Evolutionary conservation across 2,329 filamentous ascomycete species (phyloP), one percentile per base, ranked within the genome.

Genomic region (Paecilomyces niveus): DNA sequence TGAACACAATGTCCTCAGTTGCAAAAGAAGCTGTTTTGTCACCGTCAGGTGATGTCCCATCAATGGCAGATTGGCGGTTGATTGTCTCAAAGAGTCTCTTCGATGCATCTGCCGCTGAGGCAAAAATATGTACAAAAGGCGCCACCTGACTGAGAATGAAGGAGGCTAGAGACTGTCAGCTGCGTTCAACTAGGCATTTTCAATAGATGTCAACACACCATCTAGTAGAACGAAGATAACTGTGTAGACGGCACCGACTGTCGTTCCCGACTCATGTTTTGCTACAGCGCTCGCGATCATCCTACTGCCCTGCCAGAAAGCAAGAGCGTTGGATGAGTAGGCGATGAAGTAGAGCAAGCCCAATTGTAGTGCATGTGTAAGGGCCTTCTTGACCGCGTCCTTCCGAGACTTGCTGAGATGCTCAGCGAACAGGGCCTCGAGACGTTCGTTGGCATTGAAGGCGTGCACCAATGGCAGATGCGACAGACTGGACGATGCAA

Each of bases 291-390:
- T 59, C 58, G 70, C 55, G 56, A 85, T 80, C 59, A 80, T 80
- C 49, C 74, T 77, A 59, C 83, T 85, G 35, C 85, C 85, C 66
- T 86, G 81, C 83, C 84, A 88, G 66, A 86, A 88, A 0, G 85
- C 83, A 8, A 88, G 74, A 0, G 83, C 83, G 67, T 87, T 88
- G 3, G 83, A 83, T 1, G 83, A 80, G 63, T 86, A 88, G 8
- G 84, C 83, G 62, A 88, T 81, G 61, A 88, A 87, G 68, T 86
- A 88, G 3, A 87, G 72, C 13, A 81, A 68, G 2, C 85, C 85
- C 9, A 83, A 76, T 66, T 87, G 83, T 0, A 81, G 65, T 1
- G 81, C 85, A 31, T 80, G 76, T 1, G 79, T 76, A 2, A 80
- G 69, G 0, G 82, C 80, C 67, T 86, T 88, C 58, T 81, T 81